Conservation (phyloP, 1,284 basidiomycete species). For the Ceratobasidium sp. region DNA sequence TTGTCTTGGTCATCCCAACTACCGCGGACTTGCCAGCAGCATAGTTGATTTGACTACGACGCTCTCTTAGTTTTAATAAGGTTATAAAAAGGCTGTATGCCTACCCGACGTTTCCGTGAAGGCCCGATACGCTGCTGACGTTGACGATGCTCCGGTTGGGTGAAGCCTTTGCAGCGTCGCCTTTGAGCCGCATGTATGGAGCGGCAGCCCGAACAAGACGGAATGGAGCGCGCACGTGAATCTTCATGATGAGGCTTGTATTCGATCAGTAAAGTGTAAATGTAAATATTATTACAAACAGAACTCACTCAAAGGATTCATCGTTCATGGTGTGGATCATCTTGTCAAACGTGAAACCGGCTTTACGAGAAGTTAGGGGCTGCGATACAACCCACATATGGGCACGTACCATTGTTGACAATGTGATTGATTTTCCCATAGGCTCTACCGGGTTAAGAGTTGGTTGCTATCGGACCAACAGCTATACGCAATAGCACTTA, state of each 20-base stretch:
- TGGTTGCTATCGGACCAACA: constrained; percentile 9
- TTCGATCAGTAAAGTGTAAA: neutral
- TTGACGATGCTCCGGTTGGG: constrained; percentile 77
- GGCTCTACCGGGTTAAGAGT: constrained; percentile 54
- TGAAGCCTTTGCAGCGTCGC: constrained; percentile 50
- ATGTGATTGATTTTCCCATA: constrained; percentile 87
- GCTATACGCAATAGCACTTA: constrained; percentile 51
- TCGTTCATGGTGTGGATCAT: constrained; percentile 65
- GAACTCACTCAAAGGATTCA: constrained; percentile 68
- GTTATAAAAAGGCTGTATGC: neutral
- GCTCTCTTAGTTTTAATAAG: neutral
- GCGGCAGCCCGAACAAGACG: constrained; percentile 82
- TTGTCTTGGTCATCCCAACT: constrained; percentile 80
- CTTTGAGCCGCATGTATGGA: constrained; percentile 84
- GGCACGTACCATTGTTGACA: constrained; percentile 73
- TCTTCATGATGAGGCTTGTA: constrained; percentile 69
- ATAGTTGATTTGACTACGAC: constrained; percentile 83
- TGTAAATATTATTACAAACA: too few species aligned
- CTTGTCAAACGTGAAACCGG: constrained; percentile 83
- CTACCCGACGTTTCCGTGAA: constrained; percentile 67
- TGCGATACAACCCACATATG: constrained; percentile 5
- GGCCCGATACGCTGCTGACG: constrained; percentile 75
- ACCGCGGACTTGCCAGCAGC: constrained; percentile 79
- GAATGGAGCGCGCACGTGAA: constrained; percentile 85
- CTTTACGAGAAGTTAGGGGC: constrained; percentile 47